A percentile compares a stretch with the other conserved stretches of the same genome.
These are phyloP conservation scores for Nyctanthes arbortristis DNA, from an alignment of 257 asterid species.

Conservation along the genomic window DNA sequence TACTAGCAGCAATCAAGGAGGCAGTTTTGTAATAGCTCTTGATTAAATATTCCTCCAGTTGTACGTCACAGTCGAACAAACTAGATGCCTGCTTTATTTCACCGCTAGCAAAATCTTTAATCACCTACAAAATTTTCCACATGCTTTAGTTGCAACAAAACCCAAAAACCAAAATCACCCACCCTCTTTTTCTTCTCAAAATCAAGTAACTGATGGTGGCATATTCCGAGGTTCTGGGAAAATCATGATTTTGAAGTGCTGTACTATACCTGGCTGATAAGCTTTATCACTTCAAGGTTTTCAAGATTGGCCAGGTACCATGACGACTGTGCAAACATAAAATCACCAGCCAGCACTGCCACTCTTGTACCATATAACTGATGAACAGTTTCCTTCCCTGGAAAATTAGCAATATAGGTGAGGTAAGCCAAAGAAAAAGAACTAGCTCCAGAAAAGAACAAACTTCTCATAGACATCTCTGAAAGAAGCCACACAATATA, in stretches of 20 bases:
- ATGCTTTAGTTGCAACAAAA: neutral
- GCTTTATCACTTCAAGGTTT: slow-evolving; percentile 91
- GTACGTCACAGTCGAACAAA: slow-evolving; percentile 80
- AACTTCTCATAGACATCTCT: too few relatives aligned
- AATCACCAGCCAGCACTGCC: slow-evolving; percentile 96
- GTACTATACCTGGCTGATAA: slow-evolving; percentile 76
- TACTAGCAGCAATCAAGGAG: slow-evolving; percentile 91
- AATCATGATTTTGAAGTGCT: neutral
- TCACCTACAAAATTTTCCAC: slow-evolving; percentile 51
- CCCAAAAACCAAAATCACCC: too few relatives aligned
- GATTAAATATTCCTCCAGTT: slow-evolving; percentile 77
- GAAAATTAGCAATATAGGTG: neutral
- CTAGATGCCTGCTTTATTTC: slow-evolving; percentile 94
- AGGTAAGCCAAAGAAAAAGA: neutral
- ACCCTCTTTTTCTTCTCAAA: neutral
- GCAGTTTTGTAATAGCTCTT: slow-evolving; percentile 97
- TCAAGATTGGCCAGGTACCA: slow-evolving; percentile 98
- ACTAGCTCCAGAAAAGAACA: neutral
- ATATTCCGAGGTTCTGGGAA: neutral
- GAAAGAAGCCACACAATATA: too few relatives aligned
- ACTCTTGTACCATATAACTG: slow-evolving; percentile 86
- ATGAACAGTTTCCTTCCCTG: slow-evolving; percentile 92
- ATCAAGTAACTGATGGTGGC: neutral
- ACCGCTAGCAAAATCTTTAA: slow-evolving; percentile 96
- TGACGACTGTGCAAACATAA: slow-evolving; percentile 96